These are phyloP conservation scores for Nicotiana tomentosiformis DNA, from an alignment of 257 asterid genomes.

Conservation along the genomic window DNA sequence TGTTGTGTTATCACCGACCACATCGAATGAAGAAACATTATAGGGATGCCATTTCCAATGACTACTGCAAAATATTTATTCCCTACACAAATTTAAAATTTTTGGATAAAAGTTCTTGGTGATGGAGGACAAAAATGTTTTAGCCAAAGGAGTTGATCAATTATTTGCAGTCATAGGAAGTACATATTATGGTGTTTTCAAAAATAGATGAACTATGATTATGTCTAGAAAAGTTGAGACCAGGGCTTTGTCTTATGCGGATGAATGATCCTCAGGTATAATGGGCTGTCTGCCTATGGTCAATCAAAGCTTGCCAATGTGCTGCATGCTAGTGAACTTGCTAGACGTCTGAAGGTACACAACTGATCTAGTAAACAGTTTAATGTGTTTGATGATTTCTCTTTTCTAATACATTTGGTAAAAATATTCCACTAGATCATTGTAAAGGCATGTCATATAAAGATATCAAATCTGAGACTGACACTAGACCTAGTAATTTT, in stretches of 20 bases:
- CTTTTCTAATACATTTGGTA: neutral
- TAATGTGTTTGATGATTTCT: neutral
- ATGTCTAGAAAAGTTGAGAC: constrained; percentile 30
- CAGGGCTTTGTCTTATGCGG: constrained; percentile 8
- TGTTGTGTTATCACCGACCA: neutral
- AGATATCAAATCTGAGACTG: neutral
- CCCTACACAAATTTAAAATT: neutral
- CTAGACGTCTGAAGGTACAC: constrained; percentile 57
- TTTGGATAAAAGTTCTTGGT: constrained; percentile 31
- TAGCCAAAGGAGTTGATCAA: neutral
- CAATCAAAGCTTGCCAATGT: constrained; percentile 86
- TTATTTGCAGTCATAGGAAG: neutral
- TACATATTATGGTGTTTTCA: neutral
- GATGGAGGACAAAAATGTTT: constrained; percentile 46
- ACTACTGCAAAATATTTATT: neutral
- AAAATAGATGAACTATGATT: neutral
- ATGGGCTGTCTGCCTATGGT: constrained; percentile 50
- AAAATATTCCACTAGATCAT: neutral
- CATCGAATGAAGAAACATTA: neutral
- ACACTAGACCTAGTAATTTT: neutral
- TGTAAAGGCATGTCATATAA: neutral
- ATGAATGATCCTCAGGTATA: constrained; percentile 44
- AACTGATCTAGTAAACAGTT: neutral
- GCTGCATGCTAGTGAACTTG: constrained; percentile 69
- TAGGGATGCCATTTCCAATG: neutral